Conservation (phyloP, 805 yeast genomes). For the Kodamaea restingae region DNA sequence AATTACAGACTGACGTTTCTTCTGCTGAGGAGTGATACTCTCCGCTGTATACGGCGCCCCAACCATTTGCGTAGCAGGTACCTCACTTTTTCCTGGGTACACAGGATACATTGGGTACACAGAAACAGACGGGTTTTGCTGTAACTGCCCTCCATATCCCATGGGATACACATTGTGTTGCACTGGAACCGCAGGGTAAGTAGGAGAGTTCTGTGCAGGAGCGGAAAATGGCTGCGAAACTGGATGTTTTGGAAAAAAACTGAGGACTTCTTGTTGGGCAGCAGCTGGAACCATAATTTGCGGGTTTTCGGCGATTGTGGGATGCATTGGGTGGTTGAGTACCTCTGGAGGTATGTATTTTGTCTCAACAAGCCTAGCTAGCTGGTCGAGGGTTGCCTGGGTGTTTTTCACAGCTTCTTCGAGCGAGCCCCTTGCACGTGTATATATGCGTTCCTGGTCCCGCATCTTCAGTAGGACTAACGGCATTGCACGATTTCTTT, state of each 20-base stretch:
- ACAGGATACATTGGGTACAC: neutral
- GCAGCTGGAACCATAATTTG: no score
- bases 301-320: no score
- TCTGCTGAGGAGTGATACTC: conserved; percentile 8
- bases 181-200: neutral
- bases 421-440: neutral
- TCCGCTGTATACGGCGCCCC: neutral
- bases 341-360: no score
- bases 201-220: neutral
- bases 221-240: neutral
- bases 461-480: conserved; percentile 1
- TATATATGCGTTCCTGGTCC: conserved; percentile 1
- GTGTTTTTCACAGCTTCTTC: neutral
- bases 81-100: neutral
- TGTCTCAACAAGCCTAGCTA: no score
- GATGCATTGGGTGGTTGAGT: no score
- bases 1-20: conserved; percentile 18
- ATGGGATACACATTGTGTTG: neutral
- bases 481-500: neutral
- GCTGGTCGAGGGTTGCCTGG: neutral
- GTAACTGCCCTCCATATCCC: conserved; percentile 1
- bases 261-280: no score
- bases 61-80: no score
- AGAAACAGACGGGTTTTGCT: neutral
- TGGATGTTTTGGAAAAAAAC: neutral